These are phyloP conservation scores for Calonectria hawksworthii DNA, from an alignment of 2,329 filamentous ascomycete genomes.

Conservation along the genomic window DNA sequence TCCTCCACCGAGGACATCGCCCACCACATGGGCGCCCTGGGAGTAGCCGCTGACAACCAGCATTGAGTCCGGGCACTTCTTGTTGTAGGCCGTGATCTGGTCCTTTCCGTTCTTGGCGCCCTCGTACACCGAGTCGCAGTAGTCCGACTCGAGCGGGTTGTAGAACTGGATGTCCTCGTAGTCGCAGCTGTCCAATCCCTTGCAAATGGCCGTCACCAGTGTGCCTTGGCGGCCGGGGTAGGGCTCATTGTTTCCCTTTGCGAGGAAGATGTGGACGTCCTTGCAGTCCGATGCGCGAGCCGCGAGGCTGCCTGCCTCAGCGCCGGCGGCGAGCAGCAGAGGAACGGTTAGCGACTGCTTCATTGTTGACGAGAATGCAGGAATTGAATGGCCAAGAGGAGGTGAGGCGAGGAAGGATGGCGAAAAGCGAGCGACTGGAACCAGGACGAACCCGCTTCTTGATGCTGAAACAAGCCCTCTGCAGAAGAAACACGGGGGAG, in stretches of 20 bases:
- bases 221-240: conserved; percentile 48
- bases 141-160: conserved; percentile 47
- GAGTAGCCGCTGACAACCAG: conserved; percentile 59
- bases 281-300: conserved; percentile 37
- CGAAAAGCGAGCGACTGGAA: neutral
- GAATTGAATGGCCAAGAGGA: neutral
- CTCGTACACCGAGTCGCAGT: conserved; percentile 54
- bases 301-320: neutral
- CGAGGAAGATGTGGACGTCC: conserved; percentile 49
- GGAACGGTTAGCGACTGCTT: conserved; percentile 9
- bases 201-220: conserved; percentile 46
- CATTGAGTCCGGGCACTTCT: conserved; percentile 55
- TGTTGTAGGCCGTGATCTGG: conserved; percentile 57
- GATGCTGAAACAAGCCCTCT: conserved; percentile 6
- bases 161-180: conserved; percentile 51
- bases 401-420: neutral
- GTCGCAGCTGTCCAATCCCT: conserved; percentile 46
- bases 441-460: neutral
- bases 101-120: conserved; percentile 51
- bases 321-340: conserved; percentile 23
- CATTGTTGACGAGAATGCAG: conserved; percentile 5
- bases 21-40: conserved; percentile 57
- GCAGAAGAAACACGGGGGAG: conserved; percentile 11
- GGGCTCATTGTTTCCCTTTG: conserved; percentile 48
- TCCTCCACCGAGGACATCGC: conserved; percentile 52